phyloP scores from a whole-genome alignment of 352 stramenopile genomes.

The Phytopythium vexans region DNA sequence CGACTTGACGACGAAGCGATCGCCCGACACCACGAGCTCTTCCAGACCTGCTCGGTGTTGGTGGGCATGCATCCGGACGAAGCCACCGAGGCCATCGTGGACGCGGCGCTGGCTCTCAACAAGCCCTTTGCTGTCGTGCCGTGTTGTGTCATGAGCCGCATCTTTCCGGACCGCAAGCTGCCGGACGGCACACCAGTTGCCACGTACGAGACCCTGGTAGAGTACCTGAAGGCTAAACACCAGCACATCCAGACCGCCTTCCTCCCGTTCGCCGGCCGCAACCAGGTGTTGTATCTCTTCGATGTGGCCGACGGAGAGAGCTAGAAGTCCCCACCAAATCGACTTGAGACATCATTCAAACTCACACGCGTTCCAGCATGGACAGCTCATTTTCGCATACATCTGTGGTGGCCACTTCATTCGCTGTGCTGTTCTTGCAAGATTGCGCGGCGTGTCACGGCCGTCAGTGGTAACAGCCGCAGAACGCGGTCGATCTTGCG shows the following conservation, averaged over 20 bases:
- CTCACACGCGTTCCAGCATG: neutral
- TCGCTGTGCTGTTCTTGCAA: conserved; percentile 6
- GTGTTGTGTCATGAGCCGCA: conserved; percentile 94
- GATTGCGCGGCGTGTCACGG: conserved; percentile 41
- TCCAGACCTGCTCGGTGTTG: conserved; percentile 82
- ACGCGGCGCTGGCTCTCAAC: conserved; percentile 78
- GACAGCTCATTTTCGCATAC: neutral
- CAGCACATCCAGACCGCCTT: conserved; percentile 54
- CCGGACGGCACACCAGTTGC: conserved; percentile 60
- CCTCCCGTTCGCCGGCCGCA: conserved; percentile 77
- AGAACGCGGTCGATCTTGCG: conserved; percentile 79
- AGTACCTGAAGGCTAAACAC: conserved; percentile 82
- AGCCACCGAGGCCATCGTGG: conserved; percentile 95
- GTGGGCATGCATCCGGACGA: conserved; percentile 96
- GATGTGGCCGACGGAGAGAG: conserved; percentile 6
- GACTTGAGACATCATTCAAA: neutral
- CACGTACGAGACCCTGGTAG: conserved; percentile 80
- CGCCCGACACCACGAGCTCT: conserved; percentile 42
- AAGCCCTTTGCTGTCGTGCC: conserved; percentile 96
- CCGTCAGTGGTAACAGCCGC: conserved; percentile 66
- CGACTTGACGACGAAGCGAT: conserved; percentile 59
- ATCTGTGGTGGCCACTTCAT: no score
- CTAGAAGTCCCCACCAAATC: neutral
- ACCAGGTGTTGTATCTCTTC: conserved; percentile 84
- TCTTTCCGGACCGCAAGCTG: conserved; percentile 82